Base-by-base conservation (phyloP, 371 early-diverging fungal genomes). In the Cokeromyces recurvatus region DNA sequence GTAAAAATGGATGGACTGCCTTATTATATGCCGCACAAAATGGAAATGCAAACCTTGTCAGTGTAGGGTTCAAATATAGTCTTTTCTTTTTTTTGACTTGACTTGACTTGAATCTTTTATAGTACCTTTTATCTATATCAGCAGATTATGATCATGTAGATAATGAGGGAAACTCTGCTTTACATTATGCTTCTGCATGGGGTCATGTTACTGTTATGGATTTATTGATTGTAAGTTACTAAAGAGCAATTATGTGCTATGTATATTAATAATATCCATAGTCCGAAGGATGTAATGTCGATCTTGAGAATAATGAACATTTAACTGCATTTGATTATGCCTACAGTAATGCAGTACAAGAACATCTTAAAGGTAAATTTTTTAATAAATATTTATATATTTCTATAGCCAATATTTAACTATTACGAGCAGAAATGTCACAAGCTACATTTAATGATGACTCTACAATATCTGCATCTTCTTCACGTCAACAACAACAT, bases 101-200 rank as follows among this genome's bases (percentile, higher is more conserved):
- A 6, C 10, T 2, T 40, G n/a, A 10, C 10, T 2, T 40, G 41
- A 25, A n/a, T n/a, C n/a, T n/a, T 43, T 16, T 11, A 9, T 52
- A 76, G 76, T 70, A 65, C 43, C 43, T 76, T 15, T 45, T 72
- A 7, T 67, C 69, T 7, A 66, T 71, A 14, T 69, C 72, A 5
- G 72, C 71, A 0, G 76, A 76, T 40, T 64, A 72, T n/a, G 76
- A 76, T 44, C 72, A 76, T 59, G 57, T 64, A 8, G 76, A 76
- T 50, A 69, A 76, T 46, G 68, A 70, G 19, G 76, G 76, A 5
- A 76, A 76, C 38, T 71, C 76, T 7, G 76, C 76, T 1, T 49
- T 76, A 0, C 76, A 76, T 52, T 58, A 76, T 51, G 76, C 76
- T 21, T 62, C 72, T 1, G 76, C 72, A 1, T 76, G 76, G 76